Evolutionary conservation across 768 basidiomycete species (phyloP), one percentile per base, ranked within the genome.

Genomic region (Lactarius quietus): DNA sequence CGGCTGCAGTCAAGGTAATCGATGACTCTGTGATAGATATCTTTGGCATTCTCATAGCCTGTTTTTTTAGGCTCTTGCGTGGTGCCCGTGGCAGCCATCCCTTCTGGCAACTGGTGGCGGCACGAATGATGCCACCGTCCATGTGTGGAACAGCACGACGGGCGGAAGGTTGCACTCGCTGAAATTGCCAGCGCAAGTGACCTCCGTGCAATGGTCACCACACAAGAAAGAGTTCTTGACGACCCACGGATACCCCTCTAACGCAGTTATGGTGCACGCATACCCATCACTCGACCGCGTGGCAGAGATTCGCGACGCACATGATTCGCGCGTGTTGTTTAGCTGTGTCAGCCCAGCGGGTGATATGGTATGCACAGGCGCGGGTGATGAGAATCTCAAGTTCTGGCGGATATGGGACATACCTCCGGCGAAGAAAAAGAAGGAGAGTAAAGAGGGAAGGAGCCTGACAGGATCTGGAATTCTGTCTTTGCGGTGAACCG

Each of bases 381-480:
- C 93, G 1, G 90, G 90, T 0, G 97, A 98, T 72, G 96, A 98
- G 80, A 95, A 95, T 72, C 80, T 98, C 71, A 98, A 98, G 80
- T 96, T 96, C 77, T 96, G 95, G 95, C 85, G 86, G 64, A 82
- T 93, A 43, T 92, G 91, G 91, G 90, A 92, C 57, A 75, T 81
- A 48, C 80, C 78, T 10, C 78, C 76, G 68, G 79, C 73, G 71
- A 87, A 83, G 78, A 85, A 84, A 78, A 82, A 81, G 64, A 80
- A 80, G 51, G 78, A 79, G 48, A 76, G 73, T 35, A 74, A 69
- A 72, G 76, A 74, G 20, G 78, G 78, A 69, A 68, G 62, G 71
- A 71, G 69, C 61, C 51, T 62, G 60, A 70, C 69, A 15, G 69
- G 67, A 15, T 70, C 69, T 29, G 78, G 77, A 8, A 78, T 78